Conservation (phyloP, 1,284 basidiomycete species). For the Xanthoconium separans region DNA sequence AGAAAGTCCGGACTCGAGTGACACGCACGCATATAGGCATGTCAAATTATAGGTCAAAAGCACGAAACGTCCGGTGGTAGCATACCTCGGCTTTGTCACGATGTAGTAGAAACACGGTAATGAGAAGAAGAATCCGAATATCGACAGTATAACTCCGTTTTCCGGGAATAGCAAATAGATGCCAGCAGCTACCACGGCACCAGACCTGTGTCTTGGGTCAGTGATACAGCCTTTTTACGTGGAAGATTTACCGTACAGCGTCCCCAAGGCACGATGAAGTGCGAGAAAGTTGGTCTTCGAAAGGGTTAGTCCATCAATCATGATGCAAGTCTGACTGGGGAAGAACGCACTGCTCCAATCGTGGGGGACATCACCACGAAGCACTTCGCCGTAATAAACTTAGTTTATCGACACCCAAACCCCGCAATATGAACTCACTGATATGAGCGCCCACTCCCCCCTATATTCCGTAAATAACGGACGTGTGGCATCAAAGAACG, state of each 20-base stretch:
- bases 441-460: conserved; percentile 95
- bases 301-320: conserved; percentile 12
- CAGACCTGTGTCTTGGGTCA: conserved; percentile 50
- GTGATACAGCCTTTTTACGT: background rate
- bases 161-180: conserved; percentile 78
- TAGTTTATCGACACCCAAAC: conserved; percentile 8
- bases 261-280: conserved; percentile 77
- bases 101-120: conserved; percentile 95
- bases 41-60: conserved; percentile 90
- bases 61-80: conserved; percentile 84
- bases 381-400: conserved; percentile 47
- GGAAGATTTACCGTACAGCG: conserved; percentile 55
- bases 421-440: conserved; percentile 46
- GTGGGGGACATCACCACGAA: conserved; percentile 90
- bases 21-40: conserved; percentile 76
- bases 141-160: conserved; percentile 69
- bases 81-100: conserved; percentile 75
- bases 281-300: conserved; percentile 81
- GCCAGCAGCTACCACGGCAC: conserved; percentile 73
- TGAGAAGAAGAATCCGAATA: conserved; percentile 89
- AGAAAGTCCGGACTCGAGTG: background rate
- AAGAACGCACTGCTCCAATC: conserved; percentile 68
- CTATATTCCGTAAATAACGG: conserved; percentile 78
- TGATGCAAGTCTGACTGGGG: background rate
- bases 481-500: conserved; percentile 79